Evolutionary conservation across 495 filamentous ascomycete genomes (phyloP).

Genomic region (Penicillium tannophilum): DNA sequence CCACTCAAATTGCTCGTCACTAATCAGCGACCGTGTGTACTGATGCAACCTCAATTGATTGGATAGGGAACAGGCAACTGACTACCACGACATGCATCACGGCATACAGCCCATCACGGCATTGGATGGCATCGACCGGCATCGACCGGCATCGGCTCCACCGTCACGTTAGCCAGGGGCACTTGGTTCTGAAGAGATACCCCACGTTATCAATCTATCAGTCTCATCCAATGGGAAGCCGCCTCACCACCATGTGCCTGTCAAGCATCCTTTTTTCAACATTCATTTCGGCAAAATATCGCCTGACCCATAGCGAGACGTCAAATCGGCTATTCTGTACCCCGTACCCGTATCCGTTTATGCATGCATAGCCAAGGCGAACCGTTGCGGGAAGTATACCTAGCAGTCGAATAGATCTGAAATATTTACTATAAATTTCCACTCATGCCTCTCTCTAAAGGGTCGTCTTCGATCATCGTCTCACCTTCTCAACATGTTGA

Average conservation of each 20-base stretch:
- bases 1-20: no score
- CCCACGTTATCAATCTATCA: background rate
- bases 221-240: background rate
- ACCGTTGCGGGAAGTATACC: background rate
- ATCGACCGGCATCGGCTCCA: background rate
- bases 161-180: background rate
- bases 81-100: no score
- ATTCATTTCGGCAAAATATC: background rate
- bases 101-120: no score
- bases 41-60: no score
- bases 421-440: background rate
- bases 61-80: no score
- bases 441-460: background rate
- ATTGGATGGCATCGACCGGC: no score
- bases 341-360: background rate
- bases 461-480: background rate
- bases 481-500: background rate
- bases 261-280: background rate
- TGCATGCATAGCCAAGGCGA: background rate
- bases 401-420: background rate
- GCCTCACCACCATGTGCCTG: background rate
- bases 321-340: background rate
- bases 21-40: no score
- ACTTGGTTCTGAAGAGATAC: constrained; percentile 1
- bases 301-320: background rate